These are phyloP conservation scores for Magnolia kwangsiensis DNA, from an alignment of 164 flowering plant species.

Conservation along the genomic window DNA sequence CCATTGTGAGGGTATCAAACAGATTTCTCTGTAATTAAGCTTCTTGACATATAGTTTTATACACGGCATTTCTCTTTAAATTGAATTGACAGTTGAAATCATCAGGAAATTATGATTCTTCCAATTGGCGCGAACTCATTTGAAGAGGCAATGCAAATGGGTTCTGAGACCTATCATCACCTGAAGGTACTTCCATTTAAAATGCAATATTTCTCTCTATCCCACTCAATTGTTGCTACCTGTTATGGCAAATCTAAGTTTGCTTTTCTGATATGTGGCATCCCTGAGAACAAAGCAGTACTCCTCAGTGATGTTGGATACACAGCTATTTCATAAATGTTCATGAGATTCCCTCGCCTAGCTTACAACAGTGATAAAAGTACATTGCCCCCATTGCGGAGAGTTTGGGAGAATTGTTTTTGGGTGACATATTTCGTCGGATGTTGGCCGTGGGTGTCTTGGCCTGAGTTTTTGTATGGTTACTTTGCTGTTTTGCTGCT, in stretches of 20 bases:
- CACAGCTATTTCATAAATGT: too few relatives aligned
- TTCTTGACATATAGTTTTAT: neutral
- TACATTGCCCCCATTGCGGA: too few relatives aligned
- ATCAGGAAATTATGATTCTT: conserved; percentile 89
- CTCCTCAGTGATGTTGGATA: neutral
- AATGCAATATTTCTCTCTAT: conserved; percentile 1
- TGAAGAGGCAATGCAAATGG: conserved; percentile 94
- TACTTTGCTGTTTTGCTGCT: too few relatives aligned
- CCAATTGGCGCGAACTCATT: conserved; percentile 78
- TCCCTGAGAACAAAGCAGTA: neutral
- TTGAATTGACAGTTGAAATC: conserved; percentile 14
- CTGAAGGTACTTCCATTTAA: conserved; percentile 56
- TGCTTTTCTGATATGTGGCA: neutral
- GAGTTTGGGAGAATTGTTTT: too few relatives aligned
- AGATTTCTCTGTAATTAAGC: neutral
- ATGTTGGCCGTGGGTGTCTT: too few relatives aligned
- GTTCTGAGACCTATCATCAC: conserved; percentile 94
- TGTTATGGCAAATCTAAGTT: neutral
- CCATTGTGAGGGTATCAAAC: neutral
- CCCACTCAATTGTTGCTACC: neutral
- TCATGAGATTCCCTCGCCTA: too few relatives aligned
- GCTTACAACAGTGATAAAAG: too few relatives aligned
- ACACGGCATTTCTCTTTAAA: neutral
- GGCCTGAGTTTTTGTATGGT: too few relatives aligned
- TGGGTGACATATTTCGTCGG: too few relatives aligned